Evolutionary conservation across 1,284 basidiomycete genomes (phyloP).

Genomic region (Rhodotorula sp.): DNA sequence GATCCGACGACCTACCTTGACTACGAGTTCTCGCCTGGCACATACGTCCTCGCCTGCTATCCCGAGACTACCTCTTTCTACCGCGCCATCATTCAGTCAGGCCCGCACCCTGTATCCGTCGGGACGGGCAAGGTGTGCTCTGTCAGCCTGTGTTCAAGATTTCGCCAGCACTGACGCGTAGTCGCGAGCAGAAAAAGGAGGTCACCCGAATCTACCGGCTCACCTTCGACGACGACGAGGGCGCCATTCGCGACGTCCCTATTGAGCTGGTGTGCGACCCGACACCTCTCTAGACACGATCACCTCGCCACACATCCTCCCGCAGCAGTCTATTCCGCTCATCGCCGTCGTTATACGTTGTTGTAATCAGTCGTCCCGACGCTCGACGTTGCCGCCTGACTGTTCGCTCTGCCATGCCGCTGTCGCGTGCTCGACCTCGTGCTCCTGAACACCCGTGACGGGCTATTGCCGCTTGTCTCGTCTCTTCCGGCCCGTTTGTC

Average conservation of each 20-base stretch:
- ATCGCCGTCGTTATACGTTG: neutral
- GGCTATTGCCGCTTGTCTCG: too few relatives aligned
- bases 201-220: constrained; percentile 42
- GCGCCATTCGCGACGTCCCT: constrained; percentile 31
- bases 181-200: constrained; percentile 21
- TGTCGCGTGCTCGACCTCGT: too few relatives aligned
- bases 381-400: too few relatives aligned
- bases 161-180: neutral
- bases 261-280: constrained; percentile 40
- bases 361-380: neutral
- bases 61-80: constrained; percentile 59
- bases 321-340: neutral
- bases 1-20: constrained; percentile 50
- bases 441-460: too few relatives aligned
- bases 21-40: constrained; percentile 50
- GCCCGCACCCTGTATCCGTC: constrained; percentile 13
- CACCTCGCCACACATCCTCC: neutral
- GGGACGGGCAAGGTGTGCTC: constrained; percentile 41
- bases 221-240: constrained; percentile 47
- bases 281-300: neutral
- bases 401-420: too few relatives aligned
- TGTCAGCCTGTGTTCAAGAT: too few relatives aligned
- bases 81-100: constrained; percentile 51
- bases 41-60: constrained; percentile 55
- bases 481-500: too few relatives aligned